Evolutionary conservation across 139 green algal genomes (phyloP), one percentile per base, ranked within the genome.

Genomic region (Picochlorum costavermella): DNA sequence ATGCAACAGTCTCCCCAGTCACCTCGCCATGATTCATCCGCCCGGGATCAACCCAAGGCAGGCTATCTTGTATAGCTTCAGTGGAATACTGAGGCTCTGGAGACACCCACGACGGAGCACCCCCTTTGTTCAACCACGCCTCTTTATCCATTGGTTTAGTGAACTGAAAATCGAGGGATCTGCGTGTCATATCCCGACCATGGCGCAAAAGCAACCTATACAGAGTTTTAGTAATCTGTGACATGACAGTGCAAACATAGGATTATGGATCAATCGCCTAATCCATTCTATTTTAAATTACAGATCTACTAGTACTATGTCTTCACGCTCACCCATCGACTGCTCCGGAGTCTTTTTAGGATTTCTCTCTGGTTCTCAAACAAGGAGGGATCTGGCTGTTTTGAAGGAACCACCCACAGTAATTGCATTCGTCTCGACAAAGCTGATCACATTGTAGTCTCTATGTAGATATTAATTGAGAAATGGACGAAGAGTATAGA

Each of bases 401-500:
- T 23, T 23, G 20, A 23, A 23, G 20, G 20, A 23, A 23, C 20
- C 20, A 23, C 20, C 20, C 20, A 23, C 20, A 23, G 20, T 23
- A 23, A 23, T 23, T 23, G 20, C 20, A 23, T 23, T 23, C 20
- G 20, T 23, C 20, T 23, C 20, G 20, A 23, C 20, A 23, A 23
- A 23, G 20, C 20, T 23, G 20, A 23, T 23, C 20, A 23, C 20
- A 23, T 23, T 23, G 20, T 23, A 23, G 20, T 23, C 20, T 23
- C 20, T 23, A 23, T 23, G 20, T 23, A 23, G 20, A 20, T 11
- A 51, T 11, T 51, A 6, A 49, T 51, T 45, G 6, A 40, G 40
- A 3, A 36, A n/a, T 23, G 14, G 16, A 17, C 46, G 23, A 62
- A 50, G 25, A 30, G 29, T 83, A 74, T 57, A 62, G 75, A 11